phyloP scores from a whole-genome alignment of 495 filamentous ascomycete species.

The Neurospora intermedia region DNA sequence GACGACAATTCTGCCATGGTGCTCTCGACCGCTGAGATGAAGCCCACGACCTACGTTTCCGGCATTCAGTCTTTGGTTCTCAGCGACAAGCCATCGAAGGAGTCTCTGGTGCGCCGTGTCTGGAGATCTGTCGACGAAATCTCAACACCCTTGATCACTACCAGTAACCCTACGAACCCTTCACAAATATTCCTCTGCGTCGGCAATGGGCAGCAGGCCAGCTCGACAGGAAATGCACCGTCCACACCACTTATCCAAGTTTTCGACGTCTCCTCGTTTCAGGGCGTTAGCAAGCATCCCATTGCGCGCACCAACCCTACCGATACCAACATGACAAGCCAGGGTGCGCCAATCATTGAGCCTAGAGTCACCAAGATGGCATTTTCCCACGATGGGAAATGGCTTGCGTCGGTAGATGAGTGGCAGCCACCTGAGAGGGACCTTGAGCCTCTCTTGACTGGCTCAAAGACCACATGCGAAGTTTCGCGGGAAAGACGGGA shows the following conservation, averaged over 20 bases:
- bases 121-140: conserved; percentile 24
- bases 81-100: conserved; percentile 28
- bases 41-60: conserved; percentile 64
- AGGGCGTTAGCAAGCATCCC: conserved; percentile 71
- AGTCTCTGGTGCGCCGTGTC: conserved; percentile 29
- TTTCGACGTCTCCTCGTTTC: conserved; percentile 63
- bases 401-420: conserved; percentile 85
- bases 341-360: conserved; percentile 54
- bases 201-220: conserved; percentile 35
- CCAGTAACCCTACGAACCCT: conserved; percentile 27
- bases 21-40: conserved; percentile 77
- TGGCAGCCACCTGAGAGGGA: conserved; percentile 69
- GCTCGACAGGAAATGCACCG: conserved; percentile 24
- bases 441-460: conserved; percentile 35
- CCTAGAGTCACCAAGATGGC: conserved; percentile 64
- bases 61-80: conserved; percentile 61
- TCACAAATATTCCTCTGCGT: conserved; percentile 36
- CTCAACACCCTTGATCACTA: conserved; percentile 20
- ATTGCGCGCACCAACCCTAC: conserved; percentile 81
- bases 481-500: conserved; percentile 48
- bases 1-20: conserved; percentile 86
- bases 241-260: conserved; percentile 55
- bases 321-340: conserved; percentile 60
- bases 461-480: conserved; percentile 24
- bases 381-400: conserved; percentile 68